Evolutionary conservation across 75 land plant genomes (phyloP), one percentile per base, ranked within the genome.

Genomic region (Azolla pinnata): DNA sequence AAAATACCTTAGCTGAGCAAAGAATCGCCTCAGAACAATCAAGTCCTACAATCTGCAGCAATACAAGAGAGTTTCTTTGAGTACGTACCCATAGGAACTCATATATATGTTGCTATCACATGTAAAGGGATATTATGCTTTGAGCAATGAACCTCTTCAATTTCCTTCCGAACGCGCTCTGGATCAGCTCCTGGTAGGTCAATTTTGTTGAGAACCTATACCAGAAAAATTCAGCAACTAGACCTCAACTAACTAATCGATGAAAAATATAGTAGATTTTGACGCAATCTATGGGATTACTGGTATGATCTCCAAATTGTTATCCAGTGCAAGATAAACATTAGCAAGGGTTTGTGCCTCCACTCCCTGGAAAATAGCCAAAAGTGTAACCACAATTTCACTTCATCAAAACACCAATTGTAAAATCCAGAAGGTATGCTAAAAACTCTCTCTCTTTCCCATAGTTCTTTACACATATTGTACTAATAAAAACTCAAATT

Each of bases 131-230:
- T 34, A 55, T 52, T 59, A 26, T 27, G 8, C 1, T 2, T 1
- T n/a, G 7, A 14, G 29, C 20, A 0, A 17, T 17, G 42, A 67
- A 89, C 96, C 87, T 89, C 98, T 71, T 93, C 98, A 61, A 93
- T 89, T 67, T 93, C 98, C 27, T 71, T 50, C 5, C 65, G 19
- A 62, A 90, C 88, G 42, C 92, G 99, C 33, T 74, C 72, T 34
- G 99, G 97, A 46, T 95, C 99, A 51, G 99, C 97, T 51, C 99
- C 88, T 47, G 97, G 99, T 56, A 90, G 84, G 69, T 95, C 99
- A 46, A 95, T 95, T 67, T 95, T 95, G 78, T 95, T 93, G 31
- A 95, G 57, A 44, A 89, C 96, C 91, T 86, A 56, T 1, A 65
- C 21, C 19, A 7, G 4, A 59, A 4, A 55, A 25, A 31, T 35